Evolutionary conservation across 2,329 filamentous ascomycete species (phyloP), one percentile per base, ranked within the genome.

Genomic region (Epicoccum sorghinum): DNA sequence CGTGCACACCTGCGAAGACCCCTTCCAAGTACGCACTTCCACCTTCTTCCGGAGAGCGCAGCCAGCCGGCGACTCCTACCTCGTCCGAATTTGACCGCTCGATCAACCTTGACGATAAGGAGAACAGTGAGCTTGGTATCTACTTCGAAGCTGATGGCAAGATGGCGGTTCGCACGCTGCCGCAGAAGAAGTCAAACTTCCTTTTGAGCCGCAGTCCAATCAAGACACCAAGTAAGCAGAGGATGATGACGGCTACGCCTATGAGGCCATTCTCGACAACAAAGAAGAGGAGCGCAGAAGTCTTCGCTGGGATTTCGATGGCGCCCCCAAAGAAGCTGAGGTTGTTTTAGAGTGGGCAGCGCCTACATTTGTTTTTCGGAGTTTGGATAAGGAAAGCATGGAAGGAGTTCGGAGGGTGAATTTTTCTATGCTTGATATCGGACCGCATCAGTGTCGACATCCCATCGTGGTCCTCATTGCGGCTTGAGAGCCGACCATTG

Each of bases 211-310:
- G 71, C 72, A 74, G 80, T 3, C 81, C 83, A 51, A 78, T 69
- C 44, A 68, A 81, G 64, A 84, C 82, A 1, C 83, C 83, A 1
- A 80, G 82, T 0, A 84, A 84, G 65, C 79, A 81, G 14, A 63
- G 53, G 30, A 64, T 62, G 40, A 65, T 72, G 23, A 47, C 47
- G n/a, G 52, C 67, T 23, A 65, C 64, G 8, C 65, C 70, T 4
- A 32, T 67, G 44, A 61, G 66, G 40, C 59, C 58, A 4, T 62
- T 63, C 41, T 61, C 64, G 3, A 65, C 62, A 1, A 57, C 51
- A 12, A 67, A 67, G 60, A 68, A 65, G 62, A 61, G 60, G 7
- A 45, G 59, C 1, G 57, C 58, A 7, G 62, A 65, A 10, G 38
- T 44, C 14, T 63, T 64, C 22, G 50, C 57, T 13, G 57, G 59